Evolutionary conservation across 495 filamentous ascomycete genomes (phyloP).

Genomic region (Astrothelium macrocarpum): DNA sequence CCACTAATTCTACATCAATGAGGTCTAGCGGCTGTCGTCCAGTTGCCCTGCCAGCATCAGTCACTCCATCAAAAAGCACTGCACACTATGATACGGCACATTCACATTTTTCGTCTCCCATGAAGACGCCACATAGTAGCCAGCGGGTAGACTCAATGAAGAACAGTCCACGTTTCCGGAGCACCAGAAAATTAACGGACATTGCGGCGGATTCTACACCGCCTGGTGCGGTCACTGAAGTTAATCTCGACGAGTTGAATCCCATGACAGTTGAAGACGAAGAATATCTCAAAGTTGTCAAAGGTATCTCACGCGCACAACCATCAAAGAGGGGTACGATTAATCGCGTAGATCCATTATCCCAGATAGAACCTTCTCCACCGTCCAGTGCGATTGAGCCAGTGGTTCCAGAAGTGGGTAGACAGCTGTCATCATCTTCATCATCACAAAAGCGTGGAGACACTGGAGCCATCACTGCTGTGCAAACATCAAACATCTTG

Average conservation of each 20-base stretch:
- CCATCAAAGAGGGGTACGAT: neutral
- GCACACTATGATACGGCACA: slow-evolving; percentile 18
- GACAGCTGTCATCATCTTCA: neutral
- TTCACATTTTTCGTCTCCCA: slow-evolving; percentile 18
- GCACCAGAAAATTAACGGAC: slow-evolving; percentile 21
- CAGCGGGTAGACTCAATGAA: neutral
- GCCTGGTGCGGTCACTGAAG: slow-evolving; percentile 11
- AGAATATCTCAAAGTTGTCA: slow-evolving; percentile 10
- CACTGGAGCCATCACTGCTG: neutral
- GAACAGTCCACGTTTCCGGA: slow-evolving; percentile 4
- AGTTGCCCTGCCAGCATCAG: neutral
- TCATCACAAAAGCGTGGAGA: neutral
- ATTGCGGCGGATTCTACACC: slow-evolving; percentile 29
- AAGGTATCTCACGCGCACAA: slow-evolving; percentile 11
- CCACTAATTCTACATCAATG: neutral
- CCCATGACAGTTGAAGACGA: slow-evolving; percentile 23
- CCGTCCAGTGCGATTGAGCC: neutral
- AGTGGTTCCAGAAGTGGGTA: neutral
- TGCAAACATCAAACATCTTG: neutral
- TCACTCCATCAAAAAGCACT: neutral
- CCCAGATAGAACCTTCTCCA: neutral
- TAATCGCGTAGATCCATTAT: neutral
- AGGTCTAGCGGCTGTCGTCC: too few species aligned
- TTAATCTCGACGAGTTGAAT: slow-evolving; percentile 23
- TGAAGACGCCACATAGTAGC: slow-evolving; percentile 3